Evolutionary conservation across 768 basidiomycete genomes (phyloP).

Genomic region (Termitomyces sp.): DNA sequence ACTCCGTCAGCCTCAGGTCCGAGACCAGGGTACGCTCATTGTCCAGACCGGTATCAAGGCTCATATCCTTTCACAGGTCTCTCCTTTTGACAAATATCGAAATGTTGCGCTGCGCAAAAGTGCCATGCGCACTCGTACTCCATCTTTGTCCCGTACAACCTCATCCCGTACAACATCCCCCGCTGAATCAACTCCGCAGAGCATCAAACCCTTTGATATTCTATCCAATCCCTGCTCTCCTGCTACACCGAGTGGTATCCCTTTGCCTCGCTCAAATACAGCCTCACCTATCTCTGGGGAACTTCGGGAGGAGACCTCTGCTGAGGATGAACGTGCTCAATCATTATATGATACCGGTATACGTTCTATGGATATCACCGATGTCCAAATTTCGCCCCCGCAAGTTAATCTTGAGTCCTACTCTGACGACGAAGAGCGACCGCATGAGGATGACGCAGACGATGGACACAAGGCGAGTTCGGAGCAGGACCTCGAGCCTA

Average conservation of each 20-base stretch:
- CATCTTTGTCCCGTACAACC: slow-evolving; percentile 59
- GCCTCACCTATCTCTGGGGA: slow-evolving; percentile 39
- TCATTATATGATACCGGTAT: slow-evolving; percentile 28
- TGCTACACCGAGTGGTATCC: slow-evolving; percentile 36
- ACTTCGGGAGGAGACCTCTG: slow-evolving; percentile 13
- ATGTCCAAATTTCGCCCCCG: slow-evolving; percentile 42
- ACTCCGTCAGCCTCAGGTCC: slow-evolving; percentile 53
- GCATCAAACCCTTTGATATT: slow-evolving; percentile 38
- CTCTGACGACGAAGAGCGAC: slow-evolving; percentile 5
- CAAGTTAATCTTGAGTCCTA: slow-evolving; percentile 16
- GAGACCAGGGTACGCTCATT: slow-evolving; percentile 47
- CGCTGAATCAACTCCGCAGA: slow-evolving; percentile 59
- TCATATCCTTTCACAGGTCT: slow-evolving; percentile 36
- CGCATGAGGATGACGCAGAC: slow-evolving; percentile 11
- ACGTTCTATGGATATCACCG: slow-evolving; percentile 50
- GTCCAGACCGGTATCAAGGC: not conserved
- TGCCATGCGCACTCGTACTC: slow-evolving; percentile 50
- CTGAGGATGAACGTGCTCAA: slow-evolving; percentile 20
- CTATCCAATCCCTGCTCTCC: slow-evolving; percentile 42
- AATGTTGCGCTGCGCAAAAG: slow-evolving; percentile 57
- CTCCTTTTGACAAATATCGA: slow-evolving; percentile 57
- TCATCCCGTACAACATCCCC: slow-evolving; percentile 57
- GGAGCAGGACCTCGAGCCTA: slow-evolving; percentile 43
- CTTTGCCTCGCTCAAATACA: slow-evolving; percentile 47
- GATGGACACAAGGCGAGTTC: slow-evolving; percentile 15